phyloP scores from a whole-genome alignment of 768 basidiomycete species.

The Pleurotus ostreatus region DNA sequence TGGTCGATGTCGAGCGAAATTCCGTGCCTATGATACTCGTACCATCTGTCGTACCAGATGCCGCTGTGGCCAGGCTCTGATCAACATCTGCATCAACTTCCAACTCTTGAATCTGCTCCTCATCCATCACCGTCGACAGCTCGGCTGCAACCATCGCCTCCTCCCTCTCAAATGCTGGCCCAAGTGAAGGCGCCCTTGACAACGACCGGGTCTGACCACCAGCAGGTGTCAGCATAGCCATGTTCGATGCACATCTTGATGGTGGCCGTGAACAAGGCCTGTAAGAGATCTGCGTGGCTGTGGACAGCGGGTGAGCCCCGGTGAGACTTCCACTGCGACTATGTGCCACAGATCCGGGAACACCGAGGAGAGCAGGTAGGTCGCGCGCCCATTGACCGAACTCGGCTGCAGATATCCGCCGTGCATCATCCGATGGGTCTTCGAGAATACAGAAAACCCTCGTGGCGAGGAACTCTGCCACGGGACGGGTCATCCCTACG shows the following conservation, averaged over 20 bases:
- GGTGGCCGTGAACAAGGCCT: constrained; percentile 69
- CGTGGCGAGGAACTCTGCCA: constrained; percentile 83
- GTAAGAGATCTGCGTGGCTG: constrained; percentile 61
- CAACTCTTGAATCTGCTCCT: constrained; percentile 39
- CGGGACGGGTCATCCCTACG: constrained; percentile 80
- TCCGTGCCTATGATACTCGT: constrained; percentile 22
- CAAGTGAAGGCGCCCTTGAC: constrained; percentile 63
- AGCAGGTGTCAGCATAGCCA: constrained; percentile 46
- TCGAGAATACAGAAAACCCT: constrained; percentile 81
- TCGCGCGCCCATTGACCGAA: constrained; percentile 85
- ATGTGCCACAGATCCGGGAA: constrained; percentile 41
- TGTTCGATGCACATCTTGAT: constrained; percentile 36
- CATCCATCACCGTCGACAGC: constrained; percentile 51
- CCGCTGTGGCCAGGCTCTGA: constrained; percentile 1
- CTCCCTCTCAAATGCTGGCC: constrained; percentile 41
- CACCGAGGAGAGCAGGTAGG: constrained; percentile 69
- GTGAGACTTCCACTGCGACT: constrained; percentile 60
- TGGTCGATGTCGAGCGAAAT: constrained; percentile 65
- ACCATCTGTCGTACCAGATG: constrained; percentile 2
- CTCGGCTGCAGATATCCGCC: constrained; percentile 73
- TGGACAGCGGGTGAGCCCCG: constrained; percentile 59
- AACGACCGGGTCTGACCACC: constrained; percentile 46
- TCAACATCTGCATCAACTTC: constrained; percentile 29
- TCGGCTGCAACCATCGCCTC: constrained; percentile 40
- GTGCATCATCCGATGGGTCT: constrained; percentile 57